Percentiles rank a stretch among this genome's conserved stretches.
These are phyloP conservation scores for Pleurotus ostreatus DNA, from an alignment of 768 basidiomycete genomes.

Conservation along the genomic window DNA sequence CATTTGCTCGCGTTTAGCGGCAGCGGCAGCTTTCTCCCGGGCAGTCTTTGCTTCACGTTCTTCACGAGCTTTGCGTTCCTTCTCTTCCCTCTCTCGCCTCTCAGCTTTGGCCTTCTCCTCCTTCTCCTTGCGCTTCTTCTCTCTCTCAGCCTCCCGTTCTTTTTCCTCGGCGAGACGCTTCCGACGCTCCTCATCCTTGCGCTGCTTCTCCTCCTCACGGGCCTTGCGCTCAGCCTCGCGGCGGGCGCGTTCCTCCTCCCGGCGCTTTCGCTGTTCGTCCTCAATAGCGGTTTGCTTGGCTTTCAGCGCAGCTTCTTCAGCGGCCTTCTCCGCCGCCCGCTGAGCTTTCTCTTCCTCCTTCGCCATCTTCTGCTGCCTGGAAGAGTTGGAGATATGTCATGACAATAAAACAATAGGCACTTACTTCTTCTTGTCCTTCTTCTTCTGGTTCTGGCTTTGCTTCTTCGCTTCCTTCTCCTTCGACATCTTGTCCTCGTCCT, in stretches of 20 bases:
- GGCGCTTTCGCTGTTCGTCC: constrained; percentile 74
- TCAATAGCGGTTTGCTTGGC: constrained; percentile 75
- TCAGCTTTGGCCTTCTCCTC: constrained; percentile 72
- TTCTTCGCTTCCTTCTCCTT: constrained; percentile 92
- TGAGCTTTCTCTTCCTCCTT: constrained; percentile 90
- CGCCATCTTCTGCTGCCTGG: constrained; percentile 84
- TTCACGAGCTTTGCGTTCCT: constrained; percentile 60
- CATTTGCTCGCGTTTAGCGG: constrained; percentile 16
- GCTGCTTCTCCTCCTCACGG: constrained; percentile 77
- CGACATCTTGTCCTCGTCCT: constrained; percentile 86
- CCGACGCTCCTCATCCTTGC: constrained; percentile 81
- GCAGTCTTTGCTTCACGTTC: constrained; percentile 52
- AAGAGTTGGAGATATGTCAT: constrained; percentile 8
- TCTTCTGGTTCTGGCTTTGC: constrained; percentile 96
- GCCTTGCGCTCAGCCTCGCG: constrained; percentile 75
- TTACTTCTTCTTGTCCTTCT: constrained; percentile 93
- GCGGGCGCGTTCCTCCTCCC: constrained; percentile 81
- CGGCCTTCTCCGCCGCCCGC: constrained; percentile 81
- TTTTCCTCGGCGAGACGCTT: constrained; percentile 76
- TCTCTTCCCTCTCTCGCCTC: constrained; percentile 65
- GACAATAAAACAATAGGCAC: constrained; percentile 16
- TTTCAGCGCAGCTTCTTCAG: constrained; percentile 76
- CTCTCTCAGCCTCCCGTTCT: constrained; percentile 73
- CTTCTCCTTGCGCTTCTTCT: constrained; percentile 69
- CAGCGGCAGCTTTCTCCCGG: constrained; percentile 16